Evolutionary conservation across 345 rosid species (phyloP), one percentile per base, ranked within the genome.

Genomic region (Populus davidiana): DNA sequence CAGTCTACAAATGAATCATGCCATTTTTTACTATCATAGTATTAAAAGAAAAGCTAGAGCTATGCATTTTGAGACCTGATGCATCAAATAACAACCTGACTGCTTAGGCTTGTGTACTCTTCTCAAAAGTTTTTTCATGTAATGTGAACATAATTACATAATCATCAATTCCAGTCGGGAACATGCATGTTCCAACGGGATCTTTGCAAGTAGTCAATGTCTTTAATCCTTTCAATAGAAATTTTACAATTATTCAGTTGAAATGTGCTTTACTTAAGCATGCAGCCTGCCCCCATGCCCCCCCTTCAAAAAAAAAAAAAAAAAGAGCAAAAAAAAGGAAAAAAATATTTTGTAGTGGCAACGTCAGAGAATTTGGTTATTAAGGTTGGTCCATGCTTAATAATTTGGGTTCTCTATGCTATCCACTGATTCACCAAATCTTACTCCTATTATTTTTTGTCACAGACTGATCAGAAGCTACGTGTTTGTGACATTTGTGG

Each of bases 401-500:
- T 41, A 12, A 38, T 43, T 14, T 70, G 41, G 62, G 54, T 62
- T 11, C n/a, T 39, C 39, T 69, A 27, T 61, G 67, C 33, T 70
- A 44, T 44, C 47, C 11, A 21, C 8, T 20, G 21, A 18, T 75
- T 44, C 31, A 23, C 65, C 39, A 31, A n/a, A 70, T 27, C 12
- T 29, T 2, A 7, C 12, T 65, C 10, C 44, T 43, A 47, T 77
- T 38, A 14, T 61, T 44, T 33, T 38, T n/a, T 29, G 17, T 84
- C 81, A 73, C 98, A 96, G 99, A 94, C 99, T 76, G 99, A 96
- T 86, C 99, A 96, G 88, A 96, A 96, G 93, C 90, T 96, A 74
- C 97, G 99, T 29, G 95, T 96, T 82, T 96, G 99, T 83, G 99
- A 96, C 88, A 96, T 96, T 77, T 96, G 98, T 78, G 99, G 99